Conservation (phyloP, 257 asterid species). For the Salvia rosmarinus region DNA sequence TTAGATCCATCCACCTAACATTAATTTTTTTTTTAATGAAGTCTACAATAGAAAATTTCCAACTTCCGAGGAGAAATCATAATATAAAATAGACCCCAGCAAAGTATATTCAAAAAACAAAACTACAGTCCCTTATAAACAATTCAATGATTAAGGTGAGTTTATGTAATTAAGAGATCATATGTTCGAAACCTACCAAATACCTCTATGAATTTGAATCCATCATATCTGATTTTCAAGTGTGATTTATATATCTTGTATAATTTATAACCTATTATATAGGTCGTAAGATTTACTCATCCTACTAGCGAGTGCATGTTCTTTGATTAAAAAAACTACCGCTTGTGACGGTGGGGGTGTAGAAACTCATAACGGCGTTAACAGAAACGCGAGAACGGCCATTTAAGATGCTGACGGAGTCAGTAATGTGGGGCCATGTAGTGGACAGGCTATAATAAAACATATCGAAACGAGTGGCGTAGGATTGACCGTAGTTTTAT, state of each 20-base stretch:
- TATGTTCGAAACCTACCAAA: too few species aligned
- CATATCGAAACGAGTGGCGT: constrained; percentile 39
- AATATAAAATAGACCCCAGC: background rate
- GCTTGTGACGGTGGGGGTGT: background rate
- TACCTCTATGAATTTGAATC: too few species aligned
- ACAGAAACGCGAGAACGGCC: background rate
- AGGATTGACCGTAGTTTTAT: constrained; percentile 13
- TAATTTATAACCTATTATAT: too few species aligned
- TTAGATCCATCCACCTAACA: background rate
- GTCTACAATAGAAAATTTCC: background rate
- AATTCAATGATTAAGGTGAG: too few species aligned
- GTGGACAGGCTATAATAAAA: constrained; percentile 27
- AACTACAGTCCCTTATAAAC: too few species aligned
- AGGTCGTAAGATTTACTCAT: too few species aligned
- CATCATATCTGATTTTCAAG: too few species aligned
- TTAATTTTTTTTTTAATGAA: too few species aligned
- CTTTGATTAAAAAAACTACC: too few species aligned
- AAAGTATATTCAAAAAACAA: background rate
- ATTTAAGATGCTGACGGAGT: constrained; percentile 31
- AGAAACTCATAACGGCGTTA: constrained; percentile 31
- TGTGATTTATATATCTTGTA: too few species aligned
- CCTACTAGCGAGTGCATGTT: too few species aligned
- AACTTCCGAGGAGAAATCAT: background rate
- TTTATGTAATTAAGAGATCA: too few species aligned
- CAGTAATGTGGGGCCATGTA: constrained; percentile 25